phyloP scores from a whole-genome alignment of 306 rosid genomes.

The Canavalia ensiformis region DNA sequence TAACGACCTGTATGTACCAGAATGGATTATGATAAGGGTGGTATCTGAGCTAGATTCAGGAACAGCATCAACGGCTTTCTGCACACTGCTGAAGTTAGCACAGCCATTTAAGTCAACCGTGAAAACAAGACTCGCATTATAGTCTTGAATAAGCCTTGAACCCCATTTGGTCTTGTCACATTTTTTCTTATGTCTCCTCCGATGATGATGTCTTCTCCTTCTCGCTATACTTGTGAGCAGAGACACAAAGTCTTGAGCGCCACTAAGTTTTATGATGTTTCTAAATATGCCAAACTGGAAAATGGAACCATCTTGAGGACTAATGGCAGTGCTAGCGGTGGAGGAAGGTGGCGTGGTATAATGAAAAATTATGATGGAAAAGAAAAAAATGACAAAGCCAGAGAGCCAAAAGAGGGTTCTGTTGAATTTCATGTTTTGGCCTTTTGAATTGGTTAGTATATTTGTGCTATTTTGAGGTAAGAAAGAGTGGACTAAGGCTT shows the following conservation, averaged over 20 bases:
- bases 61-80: slow-evolving; percentile 76
- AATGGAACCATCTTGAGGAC: slow-evolving; percentile 36
- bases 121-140: slow-evolving; percentile 64
- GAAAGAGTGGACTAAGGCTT: slow-evolving; percentile 14
- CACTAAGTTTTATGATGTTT: slow-evolving; percentile 52
- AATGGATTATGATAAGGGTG: slow-evolving; percentile 70
- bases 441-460: slow-evolving; percentile 13
- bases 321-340: slow-evolving; percentile 10
- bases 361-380: slow-evolving; percentile 52
- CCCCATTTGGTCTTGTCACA: slow-evolving; percentile 61
- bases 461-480: slow-evolving; percentile 39
- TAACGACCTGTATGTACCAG: slow-evolving; percentile 55
- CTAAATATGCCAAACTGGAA: slow-evolving; percentile 44
- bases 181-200: slow-evolving; percentile 36
- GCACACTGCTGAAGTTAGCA: slow-evolving; percentile 75
- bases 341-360: slow-evolving; percentile 41
- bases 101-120: slow-evolving; percentile 71
- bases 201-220: slow-evolving; percentile 34
- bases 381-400: slow-evolving; percentile 55
- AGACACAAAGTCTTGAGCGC: slow-evolving; percentile 54
- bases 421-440: slow-evolving; percentile 58
- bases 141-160: slow-evolving; percentile 54
- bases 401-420: slow-evolving; percentile 61
- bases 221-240: slow-evolving; percentile 50
- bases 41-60: slow-evolving; percentile 60